A percentile compares a stretch with the other conserved stretches of the same genome.
These are phyloP conservation scores for Trapa bicornis DNA, from an alignment of 345 rosid genomes.

Conservation along the genomic window DNA sequence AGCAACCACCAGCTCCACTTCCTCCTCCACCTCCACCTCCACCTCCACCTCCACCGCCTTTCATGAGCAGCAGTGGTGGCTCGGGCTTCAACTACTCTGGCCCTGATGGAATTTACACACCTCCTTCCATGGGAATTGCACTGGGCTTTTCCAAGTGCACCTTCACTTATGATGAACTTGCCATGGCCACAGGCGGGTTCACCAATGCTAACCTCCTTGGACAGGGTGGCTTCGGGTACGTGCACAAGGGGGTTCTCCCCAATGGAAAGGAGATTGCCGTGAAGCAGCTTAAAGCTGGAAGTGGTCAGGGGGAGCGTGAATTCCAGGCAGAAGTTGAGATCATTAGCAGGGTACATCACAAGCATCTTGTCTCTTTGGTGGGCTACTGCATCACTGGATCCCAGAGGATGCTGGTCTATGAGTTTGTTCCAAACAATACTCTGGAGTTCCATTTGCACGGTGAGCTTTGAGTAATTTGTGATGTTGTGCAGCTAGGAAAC, in stretches of 20 bases:
- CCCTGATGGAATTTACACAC: conserved; percentile 24
- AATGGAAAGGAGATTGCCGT: conserved; percentile 34
- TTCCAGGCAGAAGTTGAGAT: conserved; percentile 29
- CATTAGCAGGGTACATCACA: conserved; percentile 37
- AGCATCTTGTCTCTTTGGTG: conserved; percentile 33
- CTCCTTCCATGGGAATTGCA: conserved; percentile 40
- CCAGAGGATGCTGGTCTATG: conserved; percentile 38
- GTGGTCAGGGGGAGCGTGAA: conserved; percentile 33
- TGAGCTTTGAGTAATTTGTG: conserved; percentile 2
- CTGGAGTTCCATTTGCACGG: conserved; percentile 39
- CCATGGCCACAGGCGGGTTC: conserved; percentile 31
- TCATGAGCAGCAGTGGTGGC: conserved; percentile 33
- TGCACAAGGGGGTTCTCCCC: conserved; percentile 32
- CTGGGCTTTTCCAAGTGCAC: conserved; percentile 47
- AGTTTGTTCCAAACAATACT: conserved; percentile 38
- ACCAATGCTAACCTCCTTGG: conserved; percentile 32
- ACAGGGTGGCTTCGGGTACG: conserved; percentile 42
- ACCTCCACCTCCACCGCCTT: conserved; percentile 9
- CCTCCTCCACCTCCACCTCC: conserved; percentile 14
- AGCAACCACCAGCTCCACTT: conserved; percentile 1
- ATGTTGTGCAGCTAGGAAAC: neutral
- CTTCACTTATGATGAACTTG: conserved; percentile 26
- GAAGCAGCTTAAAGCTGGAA: conserved; percentile 33
- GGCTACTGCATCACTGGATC: conserved; percentile 36
- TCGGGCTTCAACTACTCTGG: conserved; percentile 33